phyloP scores from a whole-genome alignment of 2,329 filamentous ascomycete genomes.

The Taxawa tesnikishii region DNA sequence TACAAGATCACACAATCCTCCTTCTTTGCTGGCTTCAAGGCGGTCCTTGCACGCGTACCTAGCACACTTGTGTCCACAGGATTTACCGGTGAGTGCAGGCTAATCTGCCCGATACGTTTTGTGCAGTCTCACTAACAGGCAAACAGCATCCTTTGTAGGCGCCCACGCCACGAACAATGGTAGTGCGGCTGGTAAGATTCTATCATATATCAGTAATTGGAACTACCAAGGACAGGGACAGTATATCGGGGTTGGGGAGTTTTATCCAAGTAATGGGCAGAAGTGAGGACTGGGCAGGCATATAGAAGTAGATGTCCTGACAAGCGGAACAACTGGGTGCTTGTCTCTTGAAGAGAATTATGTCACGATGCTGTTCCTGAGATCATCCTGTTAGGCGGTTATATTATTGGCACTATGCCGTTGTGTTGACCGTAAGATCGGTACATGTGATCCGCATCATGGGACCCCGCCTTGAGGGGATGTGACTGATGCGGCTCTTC shows the following conservation, averaged over 20 bases:
- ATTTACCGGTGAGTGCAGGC: slow-evolving; percentile 5
- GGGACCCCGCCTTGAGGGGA: too few relatives aligned
- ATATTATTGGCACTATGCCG: too few relatives aligned
- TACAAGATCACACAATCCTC: slow-evolving; percentile 4
- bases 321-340: too few relatives aligned
- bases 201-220: slow-evolving; percentile 5
- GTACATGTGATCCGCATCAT: too few relatives aligned
- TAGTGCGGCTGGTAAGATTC: slow-evolving; percentile 2
- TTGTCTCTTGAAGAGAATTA: too few relatives aligned
- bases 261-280: slow-evolving; percentile 5
- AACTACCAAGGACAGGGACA: slow-evolving; percentile 7
- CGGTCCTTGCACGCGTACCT: slow-evolving; percentile 2
- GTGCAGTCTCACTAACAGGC: background rate
- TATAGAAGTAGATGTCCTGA: too few relatives aligned
- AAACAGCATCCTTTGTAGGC: slow-evolving; percentile 5
- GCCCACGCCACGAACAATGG: slow-evolving; percentile 7
- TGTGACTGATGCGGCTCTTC: too few relatives aligned
- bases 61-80: slow-evolving; percentile 5
- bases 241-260: slow-evolving; percentile 4
- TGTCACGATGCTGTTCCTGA: too few relatives aligned
- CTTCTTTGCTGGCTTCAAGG: slow-evolving; percentile 5
- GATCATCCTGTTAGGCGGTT: too few relatives aligned
- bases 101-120: background rate
- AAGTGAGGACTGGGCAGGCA: too few relatives aligned
- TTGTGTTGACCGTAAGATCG: too few relatives aligned